phyloP scores from a whole-genome alignment of 2,329 filamentous ascomycete genomes.

The Claviceps humidiphila region DNA sequence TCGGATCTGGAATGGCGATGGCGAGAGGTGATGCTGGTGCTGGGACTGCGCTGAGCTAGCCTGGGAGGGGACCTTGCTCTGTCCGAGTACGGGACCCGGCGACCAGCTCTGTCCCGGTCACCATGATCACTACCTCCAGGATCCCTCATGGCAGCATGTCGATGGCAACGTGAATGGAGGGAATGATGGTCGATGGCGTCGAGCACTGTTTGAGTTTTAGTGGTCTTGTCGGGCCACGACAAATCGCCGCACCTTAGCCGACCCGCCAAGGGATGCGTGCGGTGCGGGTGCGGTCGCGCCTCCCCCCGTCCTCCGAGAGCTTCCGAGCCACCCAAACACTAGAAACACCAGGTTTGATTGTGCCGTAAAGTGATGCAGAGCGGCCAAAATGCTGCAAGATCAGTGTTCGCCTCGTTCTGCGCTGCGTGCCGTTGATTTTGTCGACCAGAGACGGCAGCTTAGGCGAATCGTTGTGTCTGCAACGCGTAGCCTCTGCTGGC shows the following conservation, averaged over 20 bases:
- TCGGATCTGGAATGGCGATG: conserved; percentile 21
- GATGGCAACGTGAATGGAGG: conserved; percentile 21
- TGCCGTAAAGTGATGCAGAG: neutral
- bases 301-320: neutral
- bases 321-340: neutral
- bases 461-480: neutral
- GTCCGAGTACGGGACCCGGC: conserved; percentile 20
- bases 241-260: conserved; percentile 29
- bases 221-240: conserved; percentile 13
- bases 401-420: neutral
- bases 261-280: conserved; percentile 5
- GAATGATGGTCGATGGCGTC: conserved; percentile 17
- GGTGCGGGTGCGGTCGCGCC: neutral
- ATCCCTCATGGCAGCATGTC: conserved; percentile 30
- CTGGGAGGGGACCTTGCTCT: conserved; percentile 20
- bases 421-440: neutral
- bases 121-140: conserved; percentile 21
- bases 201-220: conserved; percentile 26
- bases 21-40: conserved; percentile 15
- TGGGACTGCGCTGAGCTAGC: conserved; percentile 17
- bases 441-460: no score
- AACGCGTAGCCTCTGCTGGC: neutral
- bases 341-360: neutral
- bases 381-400: neutral
- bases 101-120: conserved; percentile 23